Percentiles rank a stretch among this genome's conserved stretches.
These are phyloP conservation scores for Corchorus olitorius DNA, from an alignment of 345 rosid genomes.

Conservation along the genomic window DNA sequence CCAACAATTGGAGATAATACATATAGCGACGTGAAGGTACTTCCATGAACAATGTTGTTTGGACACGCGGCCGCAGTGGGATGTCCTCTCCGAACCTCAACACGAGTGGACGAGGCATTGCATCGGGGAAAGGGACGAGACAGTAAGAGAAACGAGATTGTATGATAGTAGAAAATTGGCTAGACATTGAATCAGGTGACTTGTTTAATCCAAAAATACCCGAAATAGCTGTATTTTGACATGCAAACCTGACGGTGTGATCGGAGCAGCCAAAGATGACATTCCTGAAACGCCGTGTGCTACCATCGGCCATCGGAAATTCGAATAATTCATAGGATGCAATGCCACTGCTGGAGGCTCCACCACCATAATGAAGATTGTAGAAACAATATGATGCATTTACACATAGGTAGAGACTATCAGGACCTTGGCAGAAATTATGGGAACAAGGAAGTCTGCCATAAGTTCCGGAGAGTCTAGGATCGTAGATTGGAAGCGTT, in stretches of 20 bases:
- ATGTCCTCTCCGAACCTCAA: conserved; percentile 25
- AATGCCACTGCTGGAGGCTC: background rate
- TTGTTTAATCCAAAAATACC: conserved; percentile 25
- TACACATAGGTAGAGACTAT: background rate
- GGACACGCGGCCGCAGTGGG: background rate
- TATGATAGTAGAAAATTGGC: background rate
- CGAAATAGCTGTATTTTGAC: background rate
- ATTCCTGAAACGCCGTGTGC: background rate
- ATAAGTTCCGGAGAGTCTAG: background rate
- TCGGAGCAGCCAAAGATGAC: conserved; percentile 31
- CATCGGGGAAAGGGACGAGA: conserved; percentile 5
- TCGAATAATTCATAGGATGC: conserved; percentile 24
- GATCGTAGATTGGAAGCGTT: background rate
- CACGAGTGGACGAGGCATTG: background rate
- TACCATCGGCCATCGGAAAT: background rate
- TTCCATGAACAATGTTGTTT: background rate
- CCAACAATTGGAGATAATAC: conserved; percentile 11
- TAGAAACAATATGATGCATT: background rate
- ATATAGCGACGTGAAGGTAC: background rate
- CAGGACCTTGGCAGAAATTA: background rate
- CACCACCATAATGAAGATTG: background rate
- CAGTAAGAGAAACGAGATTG: conserved; percentile 24
- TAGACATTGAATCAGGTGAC: conserved; percentile 13
- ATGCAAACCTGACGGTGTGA: background rate
- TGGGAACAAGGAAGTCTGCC: background rate